These are phyloP conservation scores for Penicillium waksmanii DNA, from an alignment of 495 filamentous ascomycete genomes.

Conservation along the genomic window DNA sequence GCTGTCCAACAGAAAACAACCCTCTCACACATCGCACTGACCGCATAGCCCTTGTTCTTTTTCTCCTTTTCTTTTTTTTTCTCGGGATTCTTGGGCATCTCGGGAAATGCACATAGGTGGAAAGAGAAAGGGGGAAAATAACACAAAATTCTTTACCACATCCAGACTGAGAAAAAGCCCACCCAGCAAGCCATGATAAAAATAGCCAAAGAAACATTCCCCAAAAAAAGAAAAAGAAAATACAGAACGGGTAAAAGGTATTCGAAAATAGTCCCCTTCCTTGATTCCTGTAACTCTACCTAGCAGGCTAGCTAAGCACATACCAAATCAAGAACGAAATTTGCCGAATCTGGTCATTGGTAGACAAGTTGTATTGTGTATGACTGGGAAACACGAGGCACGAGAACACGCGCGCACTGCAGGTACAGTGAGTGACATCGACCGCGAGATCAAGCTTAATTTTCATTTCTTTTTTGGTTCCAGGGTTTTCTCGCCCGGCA, in stretches of 20 bases:
- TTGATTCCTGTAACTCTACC: too few relatives aligned
- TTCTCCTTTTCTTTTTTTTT: background rate
- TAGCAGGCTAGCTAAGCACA: too few relatives aligned
- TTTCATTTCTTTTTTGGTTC: too few relatives aligned
- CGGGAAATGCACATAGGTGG: too few relatives aligned
- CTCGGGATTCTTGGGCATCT: background rate
- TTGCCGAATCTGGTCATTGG: too few relatives aligned
- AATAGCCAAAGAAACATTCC: background rate
- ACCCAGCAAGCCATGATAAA: too few relatives aligned
- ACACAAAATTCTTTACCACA: background rate
- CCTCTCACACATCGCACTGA: conserved; percentile 1
- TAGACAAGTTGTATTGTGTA: background rate
- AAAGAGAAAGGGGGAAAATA: background rate
- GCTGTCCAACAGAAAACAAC: background rate
- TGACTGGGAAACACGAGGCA: background rate
- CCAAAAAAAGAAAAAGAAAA: background rate
- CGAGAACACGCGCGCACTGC: background rate
- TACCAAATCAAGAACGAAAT: too few relatives aligned
- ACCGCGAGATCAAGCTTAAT: background rate
- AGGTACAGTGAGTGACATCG: background rate
- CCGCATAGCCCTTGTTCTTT: background rate
- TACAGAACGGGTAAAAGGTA: too few relatives aligned
- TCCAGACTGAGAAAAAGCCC: too few relatives aligned
- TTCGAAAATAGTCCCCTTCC: too few relatives aligned
- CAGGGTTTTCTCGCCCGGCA: too few relatives aligned